Evolutionary conservation across 352 stramenopile genomes (phyloP).

Genomic region (Phytophthora crassamura): DNA sequence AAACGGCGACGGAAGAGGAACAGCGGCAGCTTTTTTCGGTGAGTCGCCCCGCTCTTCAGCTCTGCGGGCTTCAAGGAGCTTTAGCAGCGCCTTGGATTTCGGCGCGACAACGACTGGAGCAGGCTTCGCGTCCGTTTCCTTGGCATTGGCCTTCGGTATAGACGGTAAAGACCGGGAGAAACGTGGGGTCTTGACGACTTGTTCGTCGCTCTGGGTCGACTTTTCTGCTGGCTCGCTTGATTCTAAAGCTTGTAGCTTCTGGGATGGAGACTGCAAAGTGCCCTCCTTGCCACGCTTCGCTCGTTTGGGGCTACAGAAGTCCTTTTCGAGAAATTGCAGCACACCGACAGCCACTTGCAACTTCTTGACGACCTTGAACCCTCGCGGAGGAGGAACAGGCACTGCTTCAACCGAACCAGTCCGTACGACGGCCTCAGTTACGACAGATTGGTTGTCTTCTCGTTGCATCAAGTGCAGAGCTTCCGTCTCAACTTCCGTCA

Average conservation of each 20-base stretch:
- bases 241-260: background rate
- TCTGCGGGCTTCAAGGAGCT: conserved; percentile 44
- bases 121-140: background rate
- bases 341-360: conserved; percentile 70
- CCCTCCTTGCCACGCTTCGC: conserved; percentile 21
- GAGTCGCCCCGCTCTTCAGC: conserved; percentile 24
- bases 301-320: conserved; percentile 66
- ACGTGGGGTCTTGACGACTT: conserved; percentile 9
- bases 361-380: conserved; percentile 56
- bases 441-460: conserved; percentile 18
- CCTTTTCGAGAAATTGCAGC: conserved; percentile 71
- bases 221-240: background rate
- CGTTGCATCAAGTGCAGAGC: conserved; percentile 15
- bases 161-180: conserved; percentile 6
- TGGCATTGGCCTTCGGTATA: conserved; percentile 5
- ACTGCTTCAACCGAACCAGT: background rate
- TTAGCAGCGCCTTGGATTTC: conserved; percentile 62
- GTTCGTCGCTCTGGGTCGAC: background rate
- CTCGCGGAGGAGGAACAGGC: conserved; percentile 3
- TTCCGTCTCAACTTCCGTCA: conserved; percentile 8
- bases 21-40: conserved; percentile 6
- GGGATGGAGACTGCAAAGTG: conserved; percentile 4
- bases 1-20: conserved; percentile 26
- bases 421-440: background rate
- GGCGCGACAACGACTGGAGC: conserved; percentile 31